A percentile compares a stretch with the other conserved stretches of the same genome.
These are phyloP conservation scores for Phaeotremella fagi DNA, from an alignment of 768 basidiomycete species.

Conservation along the genomic window DNA sequence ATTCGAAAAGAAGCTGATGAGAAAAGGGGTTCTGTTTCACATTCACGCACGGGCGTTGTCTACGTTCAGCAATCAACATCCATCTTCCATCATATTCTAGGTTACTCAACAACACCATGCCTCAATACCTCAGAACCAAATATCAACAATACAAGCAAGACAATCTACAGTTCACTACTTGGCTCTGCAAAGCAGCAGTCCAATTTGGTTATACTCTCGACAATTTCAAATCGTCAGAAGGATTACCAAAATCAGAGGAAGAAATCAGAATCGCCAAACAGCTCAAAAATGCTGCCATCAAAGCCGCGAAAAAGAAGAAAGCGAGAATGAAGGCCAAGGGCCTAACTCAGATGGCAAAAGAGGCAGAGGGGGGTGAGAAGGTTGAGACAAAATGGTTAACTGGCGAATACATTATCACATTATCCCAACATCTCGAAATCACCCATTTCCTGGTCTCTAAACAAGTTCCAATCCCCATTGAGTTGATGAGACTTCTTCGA, in stretches of 20 bases:
- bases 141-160: slow-evolving; percentile 15
- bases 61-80: too few species aligned
- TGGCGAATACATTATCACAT: slow-evolving; percentile 3
- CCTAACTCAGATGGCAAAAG: background rate
- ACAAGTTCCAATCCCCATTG: slow-evolving; percentile 7
- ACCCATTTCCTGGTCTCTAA: slow-evolving; percentile 1
- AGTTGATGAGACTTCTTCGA: slow-evolving; percentile 8
- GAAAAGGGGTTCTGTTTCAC: too few species aligned
- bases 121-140: slow-evolving; percentile 3
- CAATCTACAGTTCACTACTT: slow-evolving; percentile 1
- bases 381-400: too few species aligned
- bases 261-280: background rate
- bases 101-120: too few species aligned
- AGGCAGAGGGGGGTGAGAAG: too few species aligned
- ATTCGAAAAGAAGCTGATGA: too few species aligned
- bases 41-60: too few species aligned
- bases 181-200: slow-evolving; percentile 4
- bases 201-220: slow-evolving; percentile 3
- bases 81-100: too few species aligned
- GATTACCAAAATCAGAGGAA: background rate
- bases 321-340: background rate
- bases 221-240: background rate
- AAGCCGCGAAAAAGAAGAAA: background rate
- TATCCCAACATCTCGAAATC: background rate
- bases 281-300: background rate